Percentiles rank a stretch among this genome's conserved stretches.
Conservation (phyloP, 495 filamentous ascomycete species). For the Aspergillus ellipticus region DNA sequence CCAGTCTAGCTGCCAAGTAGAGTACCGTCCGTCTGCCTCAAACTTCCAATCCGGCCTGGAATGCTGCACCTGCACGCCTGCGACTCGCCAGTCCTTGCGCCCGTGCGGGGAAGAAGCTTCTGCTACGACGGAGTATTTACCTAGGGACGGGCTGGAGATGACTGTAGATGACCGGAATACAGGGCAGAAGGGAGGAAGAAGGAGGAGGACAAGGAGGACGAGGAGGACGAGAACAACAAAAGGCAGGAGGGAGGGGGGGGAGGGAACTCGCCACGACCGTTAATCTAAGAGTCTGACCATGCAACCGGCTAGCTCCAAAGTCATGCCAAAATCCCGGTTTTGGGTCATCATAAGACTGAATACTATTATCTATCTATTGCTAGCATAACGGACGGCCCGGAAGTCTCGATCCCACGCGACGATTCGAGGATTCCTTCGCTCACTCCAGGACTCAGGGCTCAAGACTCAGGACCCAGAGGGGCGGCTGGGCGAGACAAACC, state of each 20-base stretch:
- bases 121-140: not conserved
- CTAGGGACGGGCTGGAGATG: too few relatives aligned
- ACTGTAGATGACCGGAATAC: too few relatives aligned
- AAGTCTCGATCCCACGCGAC: conserved; percentile 16
- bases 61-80: not conserved
- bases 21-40: not conserved
- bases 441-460: too few relatives aligned
- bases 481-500: conserved; percentile 4
- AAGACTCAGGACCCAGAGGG: too few relatives aligned
- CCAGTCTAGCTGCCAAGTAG: not conserved
- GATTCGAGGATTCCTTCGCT: too few relatives aligned
- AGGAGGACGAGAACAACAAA: not conserved
- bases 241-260: not conserved
- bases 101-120: conserved; percentile 10
- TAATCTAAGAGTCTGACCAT: not conserved
- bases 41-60: not conserved
- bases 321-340: not conserved
- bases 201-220: too few relatives aligned
- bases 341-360: not conserved
- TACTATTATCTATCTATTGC: not conserved
- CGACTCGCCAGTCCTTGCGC: conserved; percentile 3
- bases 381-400: conserved; percentile 9
- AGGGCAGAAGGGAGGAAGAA: too few relatives aligned
- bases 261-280: too few relatives aligned
- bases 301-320: not conserved